Evolutionary conservation across 495 filamentous ascomycete species (phyloP).

Genomic region (Tuber brumale): DNA sequence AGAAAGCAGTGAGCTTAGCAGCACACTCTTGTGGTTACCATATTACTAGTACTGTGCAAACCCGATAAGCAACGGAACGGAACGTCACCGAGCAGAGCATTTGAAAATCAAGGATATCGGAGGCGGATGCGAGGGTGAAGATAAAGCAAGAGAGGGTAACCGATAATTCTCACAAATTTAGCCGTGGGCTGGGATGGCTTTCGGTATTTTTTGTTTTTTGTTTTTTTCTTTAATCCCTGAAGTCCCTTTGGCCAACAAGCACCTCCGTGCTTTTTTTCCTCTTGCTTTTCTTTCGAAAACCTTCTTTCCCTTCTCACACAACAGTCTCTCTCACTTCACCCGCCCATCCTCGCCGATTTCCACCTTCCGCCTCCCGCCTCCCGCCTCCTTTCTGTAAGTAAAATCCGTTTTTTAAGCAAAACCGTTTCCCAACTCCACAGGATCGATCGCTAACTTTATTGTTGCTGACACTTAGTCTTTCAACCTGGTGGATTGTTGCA

Average conservation of each 20-base stretch:
- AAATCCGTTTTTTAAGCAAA: background rate
- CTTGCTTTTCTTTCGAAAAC: background rate
- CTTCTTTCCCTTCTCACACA: background rate
- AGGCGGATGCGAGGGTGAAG: background rate
- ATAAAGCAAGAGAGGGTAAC: background rate
- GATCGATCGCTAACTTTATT: background rate
- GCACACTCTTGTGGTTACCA: background rate
- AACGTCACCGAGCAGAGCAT: background rate
- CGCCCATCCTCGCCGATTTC: background rate
- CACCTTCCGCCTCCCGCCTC: background rate
- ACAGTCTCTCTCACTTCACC: background rate
- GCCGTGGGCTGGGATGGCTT: background rate
- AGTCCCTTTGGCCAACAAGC: background rate
- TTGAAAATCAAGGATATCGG: background rate
- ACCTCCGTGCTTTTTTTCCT: background rate
- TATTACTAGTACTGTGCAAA: background rate
- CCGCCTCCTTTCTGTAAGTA: background rate
- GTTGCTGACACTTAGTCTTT: background rate
- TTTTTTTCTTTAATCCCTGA: background rate
- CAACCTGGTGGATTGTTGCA: background rate
- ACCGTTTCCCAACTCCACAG: background rate
- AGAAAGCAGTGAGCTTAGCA: background rate
- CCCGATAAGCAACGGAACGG: background rate
- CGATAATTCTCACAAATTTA: background rate
- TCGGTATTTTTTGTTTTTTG: background rate